Evolutionary conservation across 1,284 basidiomycete genomes (phyloP).

Genomic region (Grifola frondosa): DNA sequence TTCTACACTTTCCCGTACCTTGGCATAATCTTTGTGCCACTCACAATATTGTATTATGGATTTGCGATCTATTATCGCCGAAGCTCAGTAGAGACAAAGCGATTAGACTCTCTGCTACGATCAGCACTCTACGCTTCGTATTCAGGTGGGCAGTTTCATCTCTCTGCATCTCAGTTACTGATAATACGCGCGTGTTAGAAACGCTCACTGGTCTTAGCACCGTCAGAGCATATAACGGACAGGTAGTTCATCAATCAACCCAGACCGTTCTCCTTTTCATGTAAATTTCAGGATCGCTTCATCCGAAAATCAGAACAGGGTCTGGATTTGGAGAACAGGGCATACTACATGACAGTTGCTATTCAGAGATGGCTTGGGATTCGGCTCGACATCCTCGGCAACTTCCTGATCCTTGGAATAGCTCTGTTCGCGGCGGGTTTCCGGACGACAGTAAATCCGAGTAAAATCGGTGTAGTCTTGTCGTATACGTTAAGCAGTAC

Average conservation of each 20-base stretch:
- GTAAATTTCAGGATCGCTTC: slow-evolving; percentile 39
- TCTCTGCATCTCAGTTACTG: no score
- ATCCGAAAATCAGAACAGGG: slow-evolving; percentile 45
- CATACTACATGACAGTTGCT: slow-evolving; percentile 75
- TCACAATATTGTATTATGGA: slow-evolving; percentile 49
- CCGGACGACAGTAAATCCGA: slow-evolving; percentile 47
- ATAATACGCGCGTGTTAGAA: no score
- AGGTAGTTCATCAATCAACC: slow-evolving; percentile 18
- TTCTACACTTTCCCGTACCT: slow-evolving; percentile 66
- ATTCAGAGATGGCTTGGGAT: slow-evolving; percentile 65
- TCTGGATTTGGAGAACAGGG: slow-evolving; percentile 65
- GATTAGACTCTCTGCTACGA: slow-evolving; percentile 68
- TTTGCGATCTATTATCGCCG: slow-evolving; percentile 53
- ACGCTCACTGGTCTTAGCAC: slow-evolving; percentile 64
- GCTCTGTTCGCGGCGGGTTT: slow-evolving; percentile 65
- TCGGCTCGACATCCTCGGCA: slow-evolving; percentile 68
- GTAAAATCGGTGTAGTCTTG: slow-evolving; percentile 60
- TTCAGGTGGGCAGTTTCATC: slow-evolving; percentile 36
- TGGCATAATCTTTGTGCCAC: slow-evolving; percentile 57
- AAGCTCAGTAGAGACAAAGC: slow-evolving; percentile 64
- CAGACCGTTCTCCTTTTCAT: background rate
- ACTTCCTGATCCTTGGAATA: slow-evolving; percentile 72
- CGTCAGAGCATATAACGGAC: slow-evolving; percentile 58
- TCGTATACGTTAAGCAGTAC: slow-evolving; percentile 62
- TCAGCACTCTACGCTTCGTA: slow-evolving; percentile 63